A percentile compares a stretch with the other conserved stretches of the same genome.
These are phyloP conservation scores for Syzygium jambos DNA, from an alignment of 345 rosid genomes.

Conservation along the genomic window DNA sequence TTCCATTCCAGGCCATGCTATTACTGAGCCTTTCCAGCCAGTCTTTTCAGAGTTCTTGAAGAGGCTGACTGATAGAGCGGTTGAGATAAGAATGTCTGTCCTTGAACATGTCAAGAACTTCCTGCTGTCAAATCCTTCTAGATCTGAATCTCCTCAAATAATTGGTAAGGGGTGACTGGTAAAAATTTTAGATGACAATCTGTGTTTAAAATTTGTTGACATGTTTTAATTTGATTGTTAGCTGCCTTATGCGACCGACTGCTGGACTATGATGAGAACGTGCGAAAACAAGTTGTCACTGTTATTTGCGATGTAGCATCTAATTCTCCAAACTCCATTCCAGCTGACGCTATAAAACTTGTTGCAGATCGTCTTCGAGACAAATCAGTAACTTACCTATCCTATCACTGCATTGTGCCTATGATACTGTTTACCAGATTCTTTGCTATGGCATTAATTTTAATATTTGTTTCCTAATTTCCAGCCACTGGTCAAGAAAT, in stretches of 20 bases:
- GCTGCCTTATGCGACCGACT: constrained; percentile 96
- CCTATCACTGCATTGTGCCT: neutral
- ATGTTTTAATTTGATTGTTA: constrained; percentile 16
- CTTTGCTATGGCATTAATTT: constrained; percentile 5
- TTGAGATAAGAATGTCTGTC: constrained; percentile 73
- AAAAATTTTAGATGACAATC: constrained; percentile 6
- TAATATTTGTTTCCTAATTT: constrained; percentile 7
- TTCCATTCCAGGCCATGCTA: constrained; percentile 59
- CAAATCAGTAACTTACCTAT: constrained; percentile 62
- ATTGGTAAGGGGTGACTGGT: constrained; percentile 30
- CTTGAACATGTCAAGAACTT: constrained; percentile 83
- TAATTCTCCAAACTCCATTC: constrained; percentile 49
- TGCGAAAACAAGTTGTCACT: constrained; percentile 90
- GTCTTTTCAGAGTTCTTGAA: constrained; percentile 84
- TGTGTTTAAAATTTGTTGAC: constrained; percentile 7
- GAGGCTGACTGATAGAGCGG: constrained; percentile 91
- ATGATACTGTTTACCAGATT: neutral
- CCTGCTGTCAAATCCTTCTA: constrained; percentile 58
- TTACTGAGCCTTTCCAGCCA: constrained; percentile 67
- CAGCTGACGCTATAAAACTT: constrained; percentile 65
- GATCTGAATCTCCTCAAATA: constrained; percentile 77
- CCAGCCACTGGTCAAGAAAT: constrained; percentile 79
- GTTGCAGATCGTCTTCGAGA: constrained; percentile 93
- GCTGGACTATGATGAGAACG: constrained; percentile 94
- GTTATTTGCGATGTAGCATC: constrained; percentile 81